Evolutionary conservation across 2,329 filamentous ascomycete species (phyloP), one percentile per base, ranked within the genome.

Genomic region (Orbilia blumenaviensis): DNA sequence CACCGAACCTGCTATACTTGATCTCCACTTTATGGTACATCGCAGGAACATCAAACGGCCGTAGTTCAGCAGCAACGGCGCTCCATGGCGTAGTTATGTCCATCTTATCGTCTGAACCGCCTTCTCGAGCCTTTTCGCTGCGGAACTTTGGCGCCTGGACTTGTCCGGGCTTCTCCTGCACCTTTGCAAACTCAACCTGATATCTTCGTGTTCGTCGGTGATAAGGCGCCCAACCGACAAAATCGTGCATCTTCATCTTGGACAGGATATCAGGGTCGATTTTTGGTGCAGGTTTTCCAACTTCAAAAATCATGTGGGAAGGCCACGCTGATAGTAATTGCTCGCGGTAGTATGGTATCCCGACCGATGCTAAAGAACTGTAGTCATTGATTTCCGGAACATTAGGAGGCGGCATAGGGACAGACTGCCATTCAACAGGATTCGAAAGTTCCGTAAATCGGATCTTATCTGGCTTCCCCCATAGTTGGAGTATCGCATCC

Each of bases 1-100:
- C 93, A 18, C 95, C 95, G 83, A 97, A 99, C 82, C 93, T 96
- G 86, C 94, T 97, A 85, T 98, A 99, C 82, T 97, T 97, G 84
- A 99, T 99, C 82, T 98, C 94, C 9, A 97, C 92, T 80, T 93
- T 94, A 78, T 92, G 90, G 82, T 99, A 99, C 85, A 95, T 92
- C 7, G 92, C 88, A 21, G 94, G 91, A 3, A 95, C 91, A 68
- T 97, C 93, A 61, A 80, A 81, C 32, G 77, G 77, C 36, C 79
- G 46, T 34, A 71, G 36, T 23, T 67, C 78, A n/a, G 76, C 78
- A 6, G 91, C 89, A 78, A 92, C 91, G 67, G 91, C 88, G 78
- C 91, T 90, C 42, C 86, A 86, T 77, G 92, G 90, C 2, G 94
- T 85, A 0, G 89, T 86, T 71, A 91, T 89, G 42, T 78, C 78